Base-by-base conservation (phyloP, 768 basidiomycete species). In the Boletus sp. region DNA sequence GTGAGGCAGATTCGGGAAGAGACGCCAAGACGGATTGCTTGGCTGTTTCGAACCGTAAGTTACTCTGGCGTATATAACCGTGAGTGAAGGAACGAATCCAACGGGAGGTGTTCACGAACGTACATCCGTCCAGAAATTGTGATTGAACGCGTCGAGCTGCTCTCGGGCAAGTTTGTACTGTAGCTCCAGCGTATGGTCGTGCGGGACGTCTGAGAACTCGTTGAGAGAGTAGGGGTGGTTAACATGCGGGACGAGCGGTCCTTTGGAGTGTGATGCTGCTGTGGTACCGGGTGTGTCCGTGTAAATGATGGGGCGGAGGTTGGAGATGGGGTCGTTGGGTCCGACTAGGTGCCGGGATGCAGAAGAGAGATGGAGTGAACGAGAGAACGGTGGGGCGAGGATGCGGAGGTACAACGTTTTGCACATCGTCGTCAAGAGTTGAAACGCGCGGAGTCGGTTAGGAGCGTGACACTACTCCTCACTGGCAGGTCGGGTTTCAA, bases 91-190 rank as follows among this genome's bases (percentile, higher is more conserved):
- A 39, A 25, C 25, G 34, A 3, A 43, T n/a, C 23, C 10, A 32
- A 34, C 11, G 33, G 19, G 42, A 41, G 37, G 32, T 21, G 23
- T 23, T 21, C 7, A 13, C n/a, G 10, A 62, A 62, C 88, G 60
- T 65, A 92, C 91, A 50, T 92, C 85, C 50, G 82, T 70, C 91
- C 91, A 93, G 67, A 90, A 93, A 17, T 77, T 72, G 51, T 93
- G 86, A 56, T 91, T 85, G 63, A 88, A 84, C 23, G 82, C 75
- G 63, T 92, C 88, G 21, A 91, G 70, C 53, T 84, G 83, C 68
- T 90, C 84, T 50, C 85, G 76, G 55, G 84, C 81, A 43, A 91
- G 71, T 55, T 81, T 84, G 75, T 80, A 87, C 62, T 87, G 88
- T 45, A 90, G 77, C 51, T 88, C 84, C 8, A 79, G 68, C 32